Evolutionary conservation across 345 rosid species (phyloP).

Genomic region (Salix dunnii): DNA sequence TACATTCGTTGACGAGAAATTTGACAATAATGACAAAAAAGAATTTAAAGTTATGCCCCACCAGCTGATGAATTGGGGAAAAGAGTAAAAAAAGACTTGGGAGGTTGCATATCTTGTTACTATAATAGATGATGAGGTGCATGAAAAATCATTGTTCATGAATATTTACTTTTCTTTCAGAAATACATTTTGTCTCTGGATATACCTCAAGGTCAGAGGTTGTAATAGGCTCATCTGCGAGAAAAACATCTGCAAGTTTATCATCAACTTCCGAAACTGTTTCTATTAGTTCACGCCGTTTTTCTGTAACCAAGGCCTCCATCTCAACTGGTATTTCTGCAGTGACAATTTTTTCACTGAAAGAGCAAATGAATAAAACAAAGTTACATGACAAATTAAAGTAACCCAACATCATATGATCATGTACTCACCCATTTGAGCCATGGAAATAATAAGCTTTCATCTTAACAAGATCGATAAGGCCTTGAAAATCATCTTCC

Average conservation of each 20-base stretch:
- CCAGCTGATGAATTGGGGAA: background rate
- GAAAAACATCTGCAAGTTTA: constrained; percentile 80
- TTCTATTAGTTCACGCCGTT: constrained; percentile 85
- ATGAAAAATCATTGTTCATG: background rate
- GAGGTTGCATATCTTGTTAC: background rate
- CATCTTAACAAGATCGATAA: constrained; percentile 70
- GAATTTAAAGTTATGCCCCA: background rate
- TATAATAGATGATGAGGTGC: background rate
- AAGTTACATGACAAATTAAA: background rate
- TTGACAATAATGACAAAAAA: background rate
- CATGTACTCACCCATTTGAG: constrained; percentile 72
- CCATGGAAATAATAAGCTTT: constrained; percentile 80
- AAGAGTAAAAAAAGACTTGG: background rate
- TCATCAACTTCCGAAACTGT: constrained; percentile 95
- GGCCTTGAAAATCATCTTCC: constrained; percentile 89
- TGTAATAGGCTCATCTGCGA: constrained; percentile 81
- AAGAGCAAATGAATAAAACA: constrained; percentile 18
- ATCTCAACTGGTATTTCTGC: constrained; percentile 77
- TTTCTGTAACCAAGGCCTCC: constrained; percentile 70
- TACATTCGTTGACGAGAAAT: background rate
- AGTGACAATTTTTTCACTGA: constrained; percentile 74
- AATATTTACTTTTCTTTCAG: background rate
- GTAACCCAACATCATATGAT: constrained; percentile 5
- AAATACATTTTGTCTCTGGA: background rate
- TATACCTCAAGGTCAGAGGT: constrained; percentile 76